Base-by-base conservation (phyloP, 2,329 filamentous ascomycete species). In the Calonectria hongkongensis region DNA sequence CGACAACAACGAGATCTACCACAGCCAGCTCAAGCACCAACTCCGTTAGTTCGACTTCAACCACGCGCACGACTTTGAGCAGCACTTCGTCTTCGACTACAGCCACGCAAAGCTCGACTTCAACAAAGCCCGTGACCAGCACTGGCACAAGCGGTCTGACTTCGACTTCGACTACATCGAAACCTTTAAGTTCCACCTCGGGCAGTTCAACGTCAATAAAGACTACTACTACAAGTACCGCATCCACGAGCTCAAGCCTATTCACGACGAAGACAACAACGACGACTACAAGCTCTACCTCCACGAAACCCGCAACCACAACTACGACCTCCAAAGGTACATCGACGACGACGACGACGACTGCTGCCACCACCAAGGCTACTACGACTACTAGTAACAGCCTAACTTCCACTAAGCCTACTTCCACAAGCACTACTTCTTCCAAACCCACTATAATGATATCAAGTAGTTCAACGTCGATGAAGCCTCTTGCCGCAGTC, bases 291-390 rank as follows among this genome's bases (percentile, higher is more conserved):
- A 28, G 30, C 54, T 33, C 54, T 10, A 48, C 39, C 16, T 45
- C 60, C 2, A 39, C 41, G 28, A 36, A 45, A 13, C 43, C 54
- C 16, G 66, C 73, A 10, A 36, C 10, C 33, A 36, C 33, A 12
- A 36, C 10, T 10, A 66, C 45, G 5, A 15, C 28, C 4, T 25
- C 33, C 33, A 58, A 36, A 21, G 12, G 33, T 2, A 41, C 69
- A 12, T 68, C 71, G 9, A 63, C 48, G 43, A 16, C 47, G 25
- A 16, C 47, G 25, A 77, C 77, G 39, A 72, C 76, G 36, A 72
- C 69, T 18, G 73, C 73, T 8, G 72, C 74, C 25, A 72, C 74
- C 25, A 77, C 77, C 45, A 73, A 77, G 27, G 66, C 72, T 27
- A 71, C 41, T 15, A 66, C 76, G 39, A 76, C 69, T 54, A 63